Evolutionary conservation across 2,329 filamentous ascomycete species (phyloP).

Genomic region (Xylaria sp.): DNA sequence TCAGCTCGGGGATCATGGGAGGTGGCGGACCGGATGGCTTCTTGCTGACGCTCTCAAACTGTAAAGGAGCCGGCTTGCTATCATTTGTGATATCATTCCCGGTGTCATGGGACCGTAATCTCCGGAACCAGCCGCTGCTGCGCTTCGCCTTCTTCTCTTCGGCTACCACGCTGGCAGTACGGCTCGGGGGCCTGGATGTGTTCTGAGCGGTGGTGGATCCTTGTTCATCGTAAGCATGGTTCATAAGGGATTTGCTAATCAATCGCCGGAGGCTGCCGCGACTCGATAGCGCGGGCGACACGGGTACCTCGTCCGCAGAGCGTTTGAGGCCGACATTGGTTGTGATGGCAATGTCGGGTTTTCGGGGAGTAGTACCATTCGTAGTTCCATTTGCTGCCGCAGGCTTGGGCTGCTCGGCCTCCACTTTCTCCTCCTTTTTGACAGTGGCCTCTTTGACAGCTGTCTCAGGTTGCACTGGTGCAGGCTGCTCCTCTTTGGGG

Average conservation of each 20-base stretch:
- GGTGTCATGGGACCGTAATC: constrained; percentile 56
- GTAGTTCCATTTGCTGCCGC: constrained; percentile 36
- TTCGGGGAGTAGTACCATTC: constrained; percentile 51
- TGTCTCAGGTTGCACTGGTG: constrained; percentile 2
- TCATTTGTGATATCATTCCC: constrained; percentile 34
- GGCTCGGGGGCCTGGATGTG: constrained; percentile 60
- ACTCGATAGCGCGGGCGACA: constrained; percentile 63
- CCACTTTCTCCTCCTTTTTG: constrained; percentile 31
- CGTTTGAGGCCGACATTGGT: constrained; percentile 58
- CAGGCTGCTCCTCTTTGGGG: constrained; percentile 52
- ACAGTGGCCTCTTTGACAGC: constrained; percentile 17
- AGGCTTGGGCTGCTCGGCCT: constrained; percentile 43
- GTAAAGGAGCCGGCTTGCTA: constrained; percentile 56
- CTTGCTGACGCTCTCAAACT: constrained; percentile 53
- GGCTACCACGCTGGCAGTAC: constrained; percentile 58
- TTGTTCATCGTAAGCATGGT: constrained; percentile 61
- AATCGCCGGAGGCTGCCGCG: constrained; percentile 68
- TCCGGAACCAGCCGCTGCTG: constrained; percentile 68
- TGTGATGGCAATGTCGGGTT: constrained; percentile 45
- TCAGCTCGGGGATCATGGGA: constrained; percentile 69
- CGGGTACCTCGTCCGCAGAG: constrained; percentile 60
- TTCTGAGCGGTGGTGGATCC: constrained; percentile 51
- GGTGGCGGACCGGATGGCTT: constrained; percentile 63
- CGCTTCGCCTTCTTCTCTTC: constrained; percentile 66
- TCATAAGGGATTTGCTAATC: constrained; percentile 66